Evolutionary conservation across 257 asterid genomes (phyloP).

Genomic region (Eucommia ulmoides): DNA sequence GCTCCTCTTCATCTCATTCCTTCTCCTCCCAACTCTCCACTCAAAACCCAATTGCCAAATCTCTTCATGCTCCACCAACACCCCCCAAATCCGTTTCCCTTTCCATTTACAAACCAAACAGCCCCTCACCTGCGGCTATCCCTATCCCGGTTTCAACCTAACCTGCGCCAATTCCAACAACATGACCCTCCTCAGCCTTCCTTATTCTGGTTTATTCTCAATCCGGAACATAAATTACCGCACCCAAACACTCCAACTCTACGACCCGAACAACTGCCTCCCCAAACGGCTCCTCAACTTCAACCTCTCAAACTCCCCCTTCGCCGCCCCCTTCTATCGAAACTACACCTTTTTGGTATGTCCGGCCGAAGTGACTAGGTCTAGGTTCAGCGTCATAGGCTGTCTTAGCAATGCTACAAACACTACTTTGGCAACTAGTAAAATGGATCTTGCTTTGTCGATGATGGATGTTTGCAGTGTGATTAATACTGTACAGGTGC

Average conservation of each 20-base stretch:
- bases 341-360: conserved; percentile 55
- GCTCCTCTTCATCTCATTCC: conserved; percentile 13
- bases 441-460: conserved; percentile 10
- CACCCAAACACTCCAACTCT: conserved; percentile 38
- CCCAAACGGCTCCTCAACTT: conserved; percentile 32
- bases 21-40: conserved; percentile 14
- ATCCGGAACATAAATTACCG: conserved; percentile 43
- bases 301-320: conserved; percentile 46
- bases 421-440: conserved; percentile 35
- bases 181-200: conserved; percentile 26
- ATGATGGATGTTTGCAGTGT: conserved; percentile 34
- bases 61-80: conserved; percentile 10
- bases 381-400: conserved; percentile 18
- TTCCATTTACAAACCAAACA: conserved; percentile 21
- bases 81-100: conserved; percentile 26
- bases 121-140: conserved; percentile 37
- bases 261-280: conserved; percentile 47
- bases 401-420: conserved; percentile 59
- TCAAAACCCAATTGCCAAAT: conserved; percentile 17
- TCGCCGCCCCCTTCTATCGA: conserved; percentile 13
- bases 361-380: conserved; percentile 14
- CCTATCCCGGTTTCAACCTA: conserved; percentile 40
- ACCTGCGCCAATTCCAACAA: conserved; percentile 15
- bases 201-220: conserved; percentile 34
- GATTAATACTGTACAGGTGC: conserved; percentile 21